A percentile compares a stretch with the other conserved stretches of the same genome.
Conservation (phyloP, 495 filamentous ascomycete species). For the Pseudotulostoma volvatum region DNA sequence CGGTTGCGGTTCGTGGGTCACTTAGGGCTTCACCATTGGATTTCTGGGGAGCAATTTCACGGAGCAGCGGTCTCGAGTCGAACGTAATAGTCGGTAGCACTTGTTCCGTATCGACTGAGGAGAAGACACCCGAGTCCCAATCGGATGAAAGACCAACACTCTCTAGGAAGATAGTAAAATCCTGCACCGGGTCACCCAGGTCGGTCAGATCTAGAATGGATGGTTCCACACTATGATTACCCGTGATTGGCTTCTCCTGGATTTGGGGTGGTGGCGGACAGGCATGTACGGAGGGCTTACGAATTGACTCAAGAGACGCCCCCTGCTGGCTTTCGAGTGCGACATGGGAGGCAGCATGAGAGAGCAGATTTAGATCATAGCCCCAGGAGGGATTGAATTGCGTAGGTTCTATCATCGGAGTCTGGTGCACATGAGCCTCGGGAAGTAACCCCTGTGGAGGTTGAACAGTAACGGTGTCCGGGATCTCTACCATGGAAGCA, state of each 20-base stretch:
- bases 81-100: constrained; percentile 25
- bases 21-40: constrained; percentile 23
- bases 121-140: constrained; percentile 35
- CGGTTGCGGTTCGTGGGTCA: constrained; percentile 19
- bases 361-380: constrained; percentile 33
- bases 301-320: constrained; percentile 22
- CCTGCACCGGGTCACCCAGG: constrained; percentile 32
- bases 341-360: constrained; percentile 34
- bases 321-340: constrained; percentile 33
- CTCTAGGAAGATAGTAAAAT: constrained; percentile 34
- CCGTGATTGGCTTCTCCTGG: constrained; percentile 27
- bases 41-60: constrained; percentile 17
- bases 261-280: constrained; percentile 16
- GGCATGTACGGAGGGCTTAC: constrained; percentile 20
- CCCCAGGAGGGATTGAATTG: constrained; percentile 37
- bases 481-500: constrained; percentile 32
- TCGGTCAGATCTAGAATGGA: constrained; percentile 31
- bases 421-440: constrained; percentile 24
- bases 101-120: constrained; percentile 26
- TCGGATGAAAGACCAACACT: constrained; percentile 35
- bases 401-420: constrained; percentile 28
- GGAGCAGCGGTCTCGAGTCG: constrained; percentile 21
- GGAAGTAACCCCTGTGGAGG: constrained; percentile 4
- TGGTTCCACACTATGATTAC: constrained; percentile 31
- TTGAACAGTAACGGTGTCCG: constrained; percentile 11